These are phyloP conservation scores for Linderniella brevidens DNA, from an alignment of 257 asterid genomes.

Conservation along the genomic window DNA sequence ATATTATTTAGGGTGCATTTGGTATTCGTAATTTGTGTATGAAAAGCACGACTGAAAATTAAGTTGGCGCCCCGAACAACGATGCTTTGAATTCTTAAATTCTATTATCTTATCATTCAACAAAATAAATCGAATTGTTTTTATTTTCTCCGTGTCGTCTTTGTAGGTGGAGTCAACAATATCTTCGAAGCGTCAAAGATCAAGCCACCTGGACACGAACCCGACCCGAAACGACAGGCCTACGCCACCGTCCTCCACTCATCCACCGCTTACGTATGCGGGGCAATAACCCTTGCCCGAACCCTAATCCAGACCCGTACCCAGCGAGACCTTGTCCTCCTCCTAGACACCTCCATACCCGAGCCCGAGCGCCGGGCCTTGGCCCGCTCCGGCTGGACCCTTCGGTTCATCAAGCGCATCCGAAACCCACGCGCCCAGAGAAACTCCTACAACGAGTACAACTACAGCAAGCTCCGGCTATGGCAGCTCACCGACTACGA, in stretches of 20 bases:
- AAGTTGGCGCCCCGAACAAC: too few species aligned
- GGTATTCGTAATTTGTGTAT: too few species aligned
- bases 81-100: too few species aligned
- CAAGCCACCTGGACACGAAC: conserved; percentile 5
- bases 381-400: conserved; percentile 57
- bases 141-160: not conserved
- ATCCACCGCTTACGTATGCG: conserved; percentile 60
- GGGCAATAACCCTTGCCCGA: conserved; percentile 67
- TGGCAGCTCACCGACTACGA: conserved; percentile 78
- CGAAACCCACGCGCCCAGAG: conserved; percentile 69
- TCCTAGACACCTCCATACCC: conserved; percentile 46
- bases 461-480: conserved; percentile 69
- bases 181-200: conserved; percentile 37
- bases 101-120: too few species aligned
- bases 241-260: conserved; percentile 76
- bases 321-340: conserved; percentile 55
- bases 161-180: conserved; percentile 20
- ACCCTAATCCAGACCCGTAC: conserved; percentile 47
- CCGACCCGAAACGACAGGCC: conserved; percentile 28
- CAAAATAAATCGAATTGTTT: not conserved
- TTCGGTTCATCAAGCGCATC: conserved; percentile 48
- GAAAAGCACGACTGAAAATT: too few species aligned
- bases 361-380: conserved; percentile 33
- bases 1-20: too few species aligned
- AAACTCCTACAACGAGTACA: conserved; percentile 57